Base-by-base conservation (phyloP, 345 rosid genomes). In the Erysimum cheiranthoides region DNA sequence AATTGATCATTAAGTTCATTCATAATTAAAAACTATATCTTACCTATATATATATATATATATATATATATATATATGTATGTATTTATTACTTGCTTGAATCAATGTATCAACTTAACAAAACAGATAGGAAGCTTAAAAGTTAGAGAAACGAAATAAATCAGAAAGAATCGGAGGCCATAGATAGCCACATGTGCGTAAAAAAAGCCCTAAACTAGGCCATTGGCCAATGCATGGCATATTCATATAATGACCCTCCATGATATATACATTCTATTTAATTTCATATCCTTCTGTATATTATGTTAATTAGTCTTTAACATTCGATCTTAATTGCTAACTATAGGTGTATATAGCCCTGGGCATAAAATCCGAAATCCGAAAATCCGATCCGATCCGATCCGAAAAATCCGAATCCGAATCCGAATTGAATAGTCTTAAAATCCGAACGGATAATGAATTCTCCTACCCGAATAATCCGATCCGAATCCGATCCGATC, bases 61-160 rank as follows among this genome's bases (percentile, higher is more conserved):
- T 3, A 11, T 17, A 38, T 46, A 51, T 28, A 30, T 7, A 31
- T 10, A 32, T 3, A 11, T 17, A 38, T 46, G 31, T 70, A 52
- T 28, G 10, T 47, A 57, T 65, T 39, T 32, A 66, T 78, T 59
- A 65, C 18, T 78, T 66, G 64, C 73, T 72, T 72, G 73, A 66
- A 78, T 59, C 59, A 66, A 59, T 71, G 74, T 21, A 46, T 70
- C 67, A 77, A 63, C n/a, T 71, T 71, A 78, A 60, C 52, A 73
- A 73, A 78, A 78, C 78, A 78, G 74, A 61, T 67, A 61, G 74
- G 28, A 78, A 78, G 45, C 81, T 78, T 78, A 11, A 42, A 60
- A 16, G 1, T 66, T 78, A 78, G 73, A 61, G 69, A 78, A 78
- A 45, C 78, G 45, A 61, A 71, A 61, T 2, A 58, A 49, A 47